These are phyloP conservation scores for Pythium aphanidermatum DNA, from an alignment of 352 stramenopile genomes.

Conservation along the genomic window DNA sequence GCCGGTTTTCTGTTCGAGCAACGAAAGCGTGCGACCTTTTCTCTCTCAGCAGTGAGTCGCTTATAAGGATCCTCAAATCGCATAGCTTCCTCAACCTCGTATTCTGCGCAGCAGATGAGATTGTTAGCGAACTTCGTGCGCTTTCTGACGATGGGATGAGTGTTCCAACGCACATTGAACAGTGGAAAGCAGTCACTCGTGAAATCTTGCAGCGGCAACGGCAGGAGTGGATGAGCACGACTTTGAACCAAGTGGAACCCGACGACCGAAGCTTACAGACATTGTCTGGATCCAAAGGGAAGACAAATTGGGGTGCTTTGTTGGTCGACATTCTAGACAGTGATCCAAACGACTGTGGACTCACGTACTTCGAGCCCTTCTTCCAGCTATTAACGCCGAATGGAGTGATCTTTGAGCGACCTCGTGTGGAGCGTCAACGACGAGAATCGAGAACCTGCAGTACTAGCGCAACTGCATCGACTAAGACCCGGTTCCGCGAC, in stretches of 20 bases:
- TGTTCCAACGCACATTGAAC: not conserved
- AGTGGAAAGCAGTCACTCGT: conserved; percentile 9
- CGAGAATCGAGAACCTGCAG: not conserved
- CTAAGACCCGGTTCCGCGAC: conserved; percentile 5
- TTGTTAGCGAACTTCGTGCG: conserved; percentile 2
- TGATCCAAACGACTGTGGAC: conserved; percentile 7
- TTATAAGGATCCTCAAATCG: conserved; percentile 13
- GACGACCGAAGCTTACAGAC: not conserved
- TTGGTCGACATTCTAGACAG: conserved; percentile 16
- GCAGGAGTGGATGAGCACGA: conserved; percentile 7
- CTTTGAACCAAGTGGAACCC: not conserved
- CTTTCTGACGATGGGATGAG: not conserved
- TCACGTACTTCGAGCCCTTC: conserved; percentile 4
- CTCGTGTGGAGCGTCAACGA: not conserved
- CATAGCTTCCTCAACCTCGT: conserved; percentile 11
- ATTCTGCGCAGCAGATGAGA: conserved; percentile 9
- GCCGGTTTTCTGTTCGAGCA: conserved; percentile 34
- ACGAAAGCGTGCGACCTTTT: conserved; percentile 50
- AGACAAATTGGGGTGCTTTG: conserved; percentile 13
- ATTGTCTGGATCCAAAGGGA: not conserved
- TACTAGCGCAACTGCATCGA: not conserved
- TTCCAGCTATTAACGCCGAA: conserved; percentile 13
- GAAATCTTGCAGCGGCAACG: not conserved
- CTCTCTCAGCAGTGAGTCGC: conserved; percentile 22
- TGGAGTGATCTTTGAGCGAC: conserved; percentile 11